These are phyloP conservation scores for Citrus sp. DNA, from an alignment of 345 rosid species.

Conservation along the genomic window DNA sequence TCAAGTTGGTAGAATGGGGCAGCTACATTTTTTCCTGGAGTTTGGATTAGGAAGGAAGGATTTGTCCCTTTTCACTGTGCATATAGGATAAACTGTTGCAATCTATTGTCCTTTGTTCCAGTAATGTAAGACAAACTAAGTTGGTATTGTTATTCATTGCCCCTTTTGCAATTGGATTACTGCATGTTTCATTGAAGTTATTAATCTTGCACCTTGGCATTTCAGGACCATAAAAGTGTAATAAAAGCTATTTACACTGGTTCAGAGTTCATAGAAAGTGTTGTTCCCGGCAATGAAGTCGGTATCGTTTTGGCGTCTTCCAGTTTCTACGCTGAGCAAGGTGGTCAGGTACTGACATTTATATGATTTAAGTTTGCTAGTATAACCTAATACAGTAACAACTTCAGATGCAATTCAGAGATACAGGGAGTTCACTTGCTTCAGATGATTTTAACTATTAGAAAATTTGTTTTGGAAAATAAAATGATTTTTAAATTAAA, in stretches of 20 bases:
- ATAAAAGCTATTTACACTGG: slow-evolving; percentile 86
- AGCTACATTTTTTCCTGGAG: not conserved
- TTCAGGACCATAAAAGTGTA: slow-evolving; percentile 67
- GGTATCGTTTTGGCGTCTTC: slow-evolving; percentile 79
- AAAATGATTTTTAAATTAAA: not conserved
- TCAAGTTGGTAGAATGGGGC: not conserved
- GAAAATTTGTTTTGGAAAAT: not conserved
- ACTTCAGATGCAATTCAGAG: not conserved
- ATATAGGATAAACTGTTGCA: not conserved
- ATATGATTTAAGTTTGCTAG: not conserved
- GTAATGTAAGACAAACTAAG: not conserved
- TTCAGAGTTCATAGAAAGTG: slow-evolving; percentile 59
- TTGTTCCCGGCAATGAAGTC: slow-evolving; percentile 46
- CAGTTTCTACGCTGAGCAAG: slow-evolving; percentile 97
- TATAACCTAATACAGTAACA: not conserved
- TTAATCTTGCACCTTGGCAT: not conserved
- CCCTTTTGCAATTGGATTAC: not conserved
- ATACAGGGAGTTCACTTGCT: not conserved
- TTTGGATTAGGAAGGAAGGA: not conserved
- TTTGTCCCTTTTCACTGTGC: not conserved
- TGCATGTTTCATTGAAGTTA: not conserved
- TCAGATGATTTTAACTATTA: not conserved
- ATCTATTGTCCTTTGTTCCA: too few species aligned
- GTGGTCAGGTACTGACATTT: slow-evolving; percentile 77
- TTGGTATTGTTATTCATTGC: not conserved